Percentiles rank a stretch among this genome's conserved stretches.
phyloP scores from a whole-genome alignment of 441 rosid species.

The Biscutella laevigata region DNA sequence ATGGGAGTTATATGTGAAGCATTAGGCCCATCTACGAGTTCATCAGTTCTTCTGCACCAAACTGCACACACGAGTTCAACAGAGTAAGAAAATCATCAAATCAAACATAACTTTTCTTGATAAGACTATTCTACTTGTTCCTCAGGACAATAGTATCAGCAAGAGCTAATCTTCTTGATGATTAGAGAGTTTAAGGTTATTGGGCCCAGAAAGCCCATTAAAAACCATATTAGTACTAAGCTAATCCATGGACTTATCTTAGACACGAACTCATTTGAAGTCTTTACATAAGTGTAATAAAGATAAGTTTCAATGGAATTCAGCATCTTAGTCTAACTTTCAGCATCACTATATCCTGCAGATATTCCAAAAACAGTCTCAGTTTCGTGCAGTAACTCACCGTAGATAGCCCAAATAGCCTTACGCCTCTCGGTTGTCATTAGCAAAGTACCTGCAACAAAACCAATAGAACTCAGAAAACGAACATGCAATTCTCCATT shows the following conservation, averaged over 20 bases:
- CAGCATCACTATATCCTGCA: too few relatives aligned
- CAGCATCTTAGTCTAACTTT: background rate
- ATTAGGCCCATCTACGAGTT: conserved; percentile 84
- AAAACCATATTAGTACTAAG: background rate
- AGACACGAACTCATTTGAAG: too few relatives aligned
- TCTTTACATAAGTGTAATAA: too few relatives aligned
- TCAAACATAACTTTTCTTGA: too few relatives aligned
- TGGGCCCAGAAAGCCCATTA: conserved; percentile 23
- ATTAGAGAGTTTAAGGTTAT: background rate
- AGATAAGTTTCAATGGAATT: background rate
- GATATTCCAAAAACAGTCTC: too few relatives aligned
- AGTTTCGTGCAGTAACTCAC: conserved; percentile 43
- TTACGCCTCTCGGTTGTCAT: conserved; percentile 69
- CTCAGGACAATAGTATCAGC: too few relatives aligned
- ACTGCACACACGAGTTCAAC: conserved; percentile 42
- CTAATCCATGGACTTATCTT: conserved; percentile 7
- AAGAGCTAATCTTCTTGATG: too few relatives aligned
- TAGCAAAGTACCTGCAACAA: conserved; percentile 56
- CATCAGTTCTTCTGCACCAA: conserved; percentile 96
- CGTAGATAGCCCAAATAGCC: conserved; percentile 89
- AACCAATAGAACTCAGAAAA: background rate
- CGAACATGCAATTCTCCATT: background rate
- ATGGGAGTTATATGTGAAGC: conserved; percentile 80
- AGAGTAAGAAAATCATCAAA: background rate
- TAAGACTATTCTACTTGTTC: too few relatives aligned